Conservation (phyloP, 2,329 filamentous ascomycete species). For the Epichloe coenophiala region DNA sequence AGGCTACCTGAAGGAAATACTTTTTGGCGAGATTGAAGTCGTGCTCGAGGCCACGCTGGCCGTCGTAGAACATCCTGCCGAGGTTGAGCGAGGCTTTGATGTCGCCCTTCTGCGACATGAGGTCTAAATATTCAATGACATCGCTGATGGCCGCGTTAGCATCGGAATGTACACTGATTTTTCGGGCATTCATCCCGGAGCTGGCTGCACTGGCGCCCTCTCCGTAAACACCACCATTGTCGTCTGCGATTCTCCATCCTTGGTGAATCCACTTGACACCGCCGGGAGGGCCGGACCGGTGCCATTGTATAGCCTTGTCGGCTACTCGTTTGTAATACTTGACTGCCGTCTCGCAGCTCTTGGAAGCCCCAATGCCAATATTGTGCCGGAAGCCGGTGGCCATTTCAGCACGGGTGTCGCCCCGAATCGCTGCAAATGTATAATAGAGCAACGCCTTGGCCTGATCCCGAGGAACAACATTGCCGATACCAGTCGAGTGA, state of each 20-base stretch:
- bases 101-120: slow-evolving; percentile 83
- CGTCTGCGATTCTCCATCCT: slow-evolving; percentile 76
- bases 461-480: slow-evolving; percentile 70
- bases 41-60: slow-evolving; percentile 58
- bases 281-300: slow-evolving; percentile 79
- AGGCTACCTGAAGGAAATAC: slow-evolving; percentile 70
- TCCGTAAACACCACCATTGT: slow-evolving; percentile 83
- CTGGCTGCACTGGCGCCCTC: slow-evolving; percentile 87
- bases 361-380: slow-evolving; percentile 69
- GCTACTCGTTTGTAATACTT: slow-evolving; percentile 88
- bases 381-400: slow-evolving; percentile 79
- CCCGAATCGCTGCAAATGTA: slow-evolving; percentile 77
- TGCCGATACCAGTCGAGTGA: slow-evolving; percentile 84
- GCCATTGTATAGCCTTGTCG: slow-evolving; percentile 81
- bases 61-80: slow-evolving; percentile 79
- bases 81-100: slow-evolving; percentile 77
- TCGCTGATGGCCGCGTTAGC: slow-evolving; percentile 81
- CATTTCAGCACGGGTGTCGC: slow-evolving; percentile 83
- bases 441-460: slow-evolving; percentile 88
- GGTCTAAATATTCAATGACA: slow-evolving; percentile 83
- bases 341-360: slow-evolving; percentile 73
- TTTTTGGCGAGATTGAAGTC: slow-evolving; percentile 62
- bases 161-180: slow-evolving; percentile 60
- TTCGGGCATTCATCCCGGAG: slow-evolving; percentile 69
- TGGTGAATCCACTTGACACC: slow-evolving; percentile 67